phyloP scores from a whole-genome alignment of 2,329 filamentous ascomycete genomes.

The Huntiella omanensis region DNA sequence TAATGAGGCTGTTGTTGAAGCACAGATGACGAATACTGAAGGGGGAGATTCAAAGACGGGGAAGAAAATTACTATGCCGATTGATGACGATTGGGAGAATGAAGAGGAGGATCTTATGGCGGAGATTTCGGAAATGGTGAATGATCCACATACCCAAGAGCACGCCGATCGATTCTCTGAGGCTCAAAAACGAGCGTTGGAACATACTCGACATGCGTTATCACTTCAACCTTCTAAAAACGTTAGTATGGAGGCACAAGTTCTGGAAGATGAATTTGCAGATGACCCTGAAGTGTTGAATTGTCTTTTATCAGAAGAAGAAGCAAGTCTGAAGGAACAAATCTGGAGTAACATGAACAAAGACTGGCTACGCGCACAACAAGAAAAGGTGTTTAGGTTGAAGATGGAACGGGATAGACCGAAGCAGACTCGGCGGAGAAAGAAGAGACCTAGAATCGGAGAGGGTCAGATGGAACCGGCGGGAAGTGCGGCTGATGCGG shows the following conservation, averaged over 20 bases:
- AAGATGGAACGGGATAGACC: constrained; percentile 41
- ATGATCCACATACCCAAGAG: constrained; percentile 36
- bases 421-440: constrained; percentile 37
- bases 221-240: constrained; percentile 27
- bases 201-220: constrained; percentile 33
- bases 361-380: constrained; percentile 74
- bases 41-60: constrained; percentile 9
- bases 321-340: constrained; percentile 67
- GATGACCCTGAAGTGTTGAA: constrained; percentile 75
- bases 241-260: constrained; percentile 41
- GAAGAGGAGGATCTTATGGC: constrained; percentile 47
- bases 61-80: constrained; percentile 21
- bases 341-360: constrained; percentile 94
- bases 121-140: constrained; percentile 53
- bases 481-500: constrained; percentile 49
- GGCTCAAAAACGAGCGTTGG: constrained; percentile 34
- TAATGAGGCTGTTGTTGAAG: constrained; percentile 10
- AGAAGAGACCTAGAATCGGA: constrained; percentile 38
- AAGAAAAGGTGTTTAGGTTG: constrained; percentile 61
- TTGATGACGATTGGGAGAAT: constrained; percentile 42
- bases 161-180: constrained; percentile 39
- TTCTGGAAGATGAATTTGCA: constrained; percentile 67
- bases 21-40: background rate
- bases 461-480: constrained; percentile 48
- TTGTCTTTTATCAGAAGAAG: constrained; percentile 54